Evolutionary conservation across 2,329 filamentous ascomycete species (phyloP), one percentile per base, ranked within the genome.

Genomic region (Aspergillus latus): DNA sequence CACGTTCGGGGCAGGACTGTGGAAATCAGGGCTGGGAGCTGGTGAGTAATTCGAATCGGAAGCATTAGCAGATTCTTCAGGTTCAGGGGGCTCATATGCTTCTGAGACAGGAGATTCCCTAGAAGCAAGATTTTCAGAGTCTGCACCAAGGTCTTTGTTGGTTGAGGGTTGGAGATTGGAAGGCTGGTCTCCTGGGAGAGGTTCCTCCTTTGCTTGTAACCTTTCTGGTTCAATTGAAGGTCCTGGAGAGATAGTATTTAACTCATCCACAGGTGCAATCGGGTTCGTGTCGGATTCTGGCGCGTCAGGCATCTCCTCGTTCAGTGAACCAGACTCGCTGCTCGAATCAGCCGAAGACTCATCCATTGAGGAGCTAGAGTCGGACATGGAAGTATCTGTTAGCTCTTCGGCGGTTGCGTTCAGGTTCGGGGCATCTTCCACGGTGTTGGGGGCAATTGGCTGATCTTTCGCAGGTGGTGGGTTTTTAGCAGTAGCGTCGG

Each of bases 1-100:
- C 49, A 59, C 56, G 26, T 62, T 52, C 54, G 73, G 68, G 58
- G 70, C 50, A 15, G 67, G 59, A 39, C 68, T 66, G 42, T 69
- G 69, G 53, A 74, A 72, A 40, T 70, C 71, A 45, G 76, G 74
- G 52, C 73, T 78, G 65, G 77, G 78, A 40, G 76, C 73, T 42
- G 76, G 74, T 26, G 75, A 76, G 56, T 71, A 70, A 39, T 60
- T 60, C 16, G 67, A 69, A 48, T 65, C 63, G 48, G 65, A 59
- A 34, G 65, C 63, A 37, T 67, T 68, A 16, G 58, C 56, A 30
- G 64, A 60, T 16, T 59, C 57, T 43, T 69, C 68, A n/a, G 73
- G 69, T 59, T 76, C 75, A 15, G 81, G 81, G 47, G 83, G 83
- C 60, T 86, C 82, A 63, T 85, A 84, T 48, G 73, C 78, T 57